Percentiles rank a stretch among this genome's conserved stretches.
Conservation (phyloP, 192 early-diverging fungal genomes). For the Coemansia interrupta region DNA sequence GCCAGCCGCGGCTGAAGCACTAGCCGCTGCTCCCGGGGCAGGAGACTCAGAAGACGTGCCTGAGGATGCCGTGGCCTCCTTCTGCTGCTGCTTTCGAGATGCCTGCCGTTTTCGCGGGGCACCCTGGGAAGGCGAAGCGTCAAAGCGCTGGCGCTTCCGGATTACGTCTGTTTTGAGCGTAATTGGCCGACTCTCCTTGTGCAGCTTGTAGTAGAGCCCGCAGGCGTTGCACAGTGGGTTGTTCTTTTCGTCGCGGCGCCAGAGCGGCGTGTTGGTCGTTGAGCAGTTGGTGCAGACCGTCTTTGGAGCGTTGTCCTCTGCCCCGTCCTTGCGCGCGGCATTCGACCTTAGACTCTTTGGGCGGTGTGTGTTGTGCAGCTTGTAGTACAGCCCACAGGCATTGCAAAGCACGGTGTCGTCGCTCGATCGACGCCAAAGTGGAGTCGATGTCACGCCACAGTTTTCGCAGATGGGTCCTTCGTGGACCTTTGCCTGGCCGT, state of each 20-base stretch:
- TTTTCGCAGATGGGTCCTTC: conserved; percentile 62
- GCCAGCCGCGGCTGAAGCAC: not conserved
- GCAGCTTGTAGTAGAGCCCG: conserved; percentile 92
- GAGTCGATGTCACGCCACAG: conserved; percentile 80
- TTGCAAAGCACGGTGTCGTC: conserved; percentile 90
- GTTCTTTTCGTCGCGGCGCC: conserved; percentile 86
- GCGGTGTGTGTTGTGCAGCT: conserved; percentile 83
- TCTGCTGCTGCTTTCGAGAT: conserved; percentile 13
- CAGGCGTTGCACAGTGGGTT: conserved; percentile 98
- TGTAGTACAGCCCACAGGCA: conserved; percentile 94
- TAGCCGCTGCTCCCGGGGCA: conserved; percentile 5
- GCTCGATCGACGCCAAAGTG: conserved; percentile 87
- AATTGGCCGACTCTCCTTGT: conserved; percentile 84
- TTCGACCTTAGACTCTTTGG: conserved; percentile 81
- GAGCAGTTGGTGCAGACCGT: conserved; percentile 73
- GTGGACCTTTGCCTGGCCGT: conserved; percentile 20
- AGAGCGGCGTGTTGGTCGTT: conserved; percentile 87
- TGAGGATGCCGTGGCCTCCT: conserved; percentile 2
- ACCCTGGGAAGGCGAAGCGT: conserved; percentile 9
- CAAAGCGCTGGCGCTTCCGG: conserved; percentile 84
- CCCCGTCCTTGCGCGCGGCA: conserved; percentile 58
- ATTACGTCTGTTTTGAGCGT: conserved; percentile 93
- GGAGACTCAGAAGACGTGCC: conserved; percentile 6
- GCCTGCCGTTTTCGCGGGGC: conserved; percentile 31
- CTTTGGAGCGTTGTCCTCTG: conserved; percentile 39